A percentile compares a stretch with the other conserved stretches of the same genome.
These are phyloP conservation scores for Hypoxylon fuscum DNA, from an alignment of 495 filamentous ascomycete species.

Conservation along the genomic window DNA sequence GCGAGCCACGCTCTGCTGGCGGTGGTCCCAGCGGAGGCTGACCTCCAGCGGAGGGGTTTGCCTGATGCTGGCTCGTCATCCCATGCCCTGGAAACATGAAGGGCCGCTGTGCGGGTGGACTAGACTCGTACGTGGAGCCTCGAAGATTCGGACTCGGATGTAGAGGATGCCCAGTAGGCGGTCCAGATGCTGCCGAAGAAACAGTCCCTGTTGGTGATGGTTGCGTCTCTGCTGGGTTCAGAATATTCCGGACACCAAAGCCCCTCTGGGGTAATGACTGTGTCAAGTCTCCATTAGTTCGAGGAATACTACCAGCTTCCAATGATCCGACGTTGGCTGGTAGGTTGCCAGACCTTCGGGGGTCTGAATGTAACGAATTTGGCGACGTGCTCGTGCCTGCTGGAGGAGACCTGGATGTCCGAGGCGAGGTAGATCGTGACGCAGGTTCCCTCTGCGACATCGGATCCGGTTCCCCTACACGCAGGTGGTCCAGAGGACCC, in stretches of 20 bases:
- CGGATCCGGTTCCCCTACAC: slow-evolving; percentile 66
- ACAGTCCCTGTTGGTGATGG: slow-evolving; percentile 29
- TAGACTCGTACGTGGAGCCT: slow-evolving; percentile 44
- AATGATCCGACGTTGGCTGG: slow-evolving; percentile 35
- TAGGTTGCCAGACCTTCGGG: slow-evolving; percentile 35
- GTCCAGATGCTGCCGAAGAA: slow-evolving; percentile 33
- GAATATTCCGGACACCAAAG: slow-evolving; percentile 60
- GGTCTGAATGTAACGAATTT: slow-evolving; percentile 36
- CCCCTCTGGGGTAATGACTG: slow-evolving; percentile 51
- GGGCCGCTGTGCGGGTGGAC: slow-evolving; percentile 40
- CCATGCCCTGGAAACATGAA: slow-evolving; percentile 42
- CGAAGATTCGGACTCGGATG: slow-evolving; percentile 36
- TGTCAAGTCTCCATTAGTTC: slow-evolving; percentile 44
- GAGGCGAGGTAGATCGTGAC: slow-evolving; percentile 57
- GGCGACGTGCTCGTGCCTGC: slow-evolving; percentile 35
- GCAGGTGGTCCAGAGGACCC: slow-evolving; percentile 55
- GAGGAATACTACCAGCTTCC: slow-evolving; percentile 33
- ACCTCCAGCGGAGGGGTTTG: slow-evolving; percentile 41
- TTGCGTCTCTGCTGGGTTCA: slow-evolving; percentile 56
- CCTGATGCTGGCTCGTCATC: slow-evolving; percentile 39
- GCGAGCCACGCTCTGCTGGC: slow-evolving; percentile 49
- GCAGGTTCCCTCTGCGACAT: slow-evolving; percentile 67
- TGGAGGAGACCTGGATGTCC: slow-evolving; percentile 45
- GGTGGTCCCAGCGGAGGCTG: slow-evolving; percentile 44
- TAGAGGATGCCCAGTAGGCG: slow-evolving; percentile 17